Evolutionary conservation across 257 asterid genomes (phyloP).

Genomic region (Linaria vulgaris): DNA sequence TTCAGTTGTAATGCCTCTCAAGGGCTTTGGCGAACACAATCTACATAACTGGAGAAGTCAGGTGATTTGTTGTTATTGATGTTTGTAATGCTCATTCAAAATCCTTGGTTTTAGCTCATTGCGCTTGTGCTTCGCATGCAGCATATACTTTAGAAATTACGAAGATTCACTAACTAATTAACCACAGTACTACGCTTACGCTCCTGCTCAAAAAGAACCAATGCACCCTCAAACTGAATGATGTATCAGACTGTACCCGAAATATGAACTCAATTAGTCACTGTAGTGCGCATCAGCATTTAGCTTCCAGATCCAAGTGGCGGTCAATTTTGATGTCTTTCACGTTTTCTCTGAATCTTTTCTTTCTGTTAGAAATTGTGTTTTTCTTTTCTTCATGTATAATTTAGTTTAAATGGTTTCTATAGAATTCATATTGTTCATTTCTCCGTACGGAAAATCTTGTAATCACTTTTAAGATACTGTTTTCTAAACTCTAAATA

Average conservation of each 20-base stretch:
- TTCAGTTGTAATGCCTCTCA: slow-evolving; percentile 94
- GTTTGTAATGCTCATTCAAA: slow-evolving; percentile 20
- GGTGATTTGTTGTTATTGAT: slow-evolving; percentile 48
- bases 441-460: slow-evolving; percentile 14
- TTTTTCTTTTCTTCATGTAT: slow-evolving; percentile 22
- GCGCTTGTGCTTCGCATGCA: slow-evolving; percentile 16
- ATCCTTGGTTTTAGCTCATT: background rate
- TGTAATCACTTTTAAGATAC: slow-evolving; percentile 16
- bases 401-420: slow-evolving; percentile 4
- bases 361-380: slow-evolving; percentile 16
- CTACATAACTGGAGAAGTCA: slow-evolving; percentile 97
- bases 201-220: slow-evolving; percentile 2
- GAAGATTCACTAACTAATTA: slow-evolving; percentile 7
- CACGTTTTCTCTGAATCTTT: slow-evolving; percentile 8
- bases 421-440: background rate
- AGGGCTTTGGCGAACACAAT: slow-evolving; percentile 98
- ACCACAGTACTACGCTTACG: background rate
- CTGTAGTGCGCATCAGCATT: too few species aligned
- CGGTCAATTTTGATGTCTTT: slow-evolving; percentile 20
- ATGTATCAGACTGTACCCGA: background rate
- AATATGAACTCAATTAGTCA: background rate
- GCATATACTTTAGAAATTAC: slow-evolving; percentile 2
- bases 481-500: slow-evolving; percentile 12
- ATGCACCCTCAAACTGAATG: slow-evolving; percentile 15
- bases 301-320: too few species aligned